Base-by-base conservation (phyloP, 306 rosid species). In the Cucumis melo region DNA sequence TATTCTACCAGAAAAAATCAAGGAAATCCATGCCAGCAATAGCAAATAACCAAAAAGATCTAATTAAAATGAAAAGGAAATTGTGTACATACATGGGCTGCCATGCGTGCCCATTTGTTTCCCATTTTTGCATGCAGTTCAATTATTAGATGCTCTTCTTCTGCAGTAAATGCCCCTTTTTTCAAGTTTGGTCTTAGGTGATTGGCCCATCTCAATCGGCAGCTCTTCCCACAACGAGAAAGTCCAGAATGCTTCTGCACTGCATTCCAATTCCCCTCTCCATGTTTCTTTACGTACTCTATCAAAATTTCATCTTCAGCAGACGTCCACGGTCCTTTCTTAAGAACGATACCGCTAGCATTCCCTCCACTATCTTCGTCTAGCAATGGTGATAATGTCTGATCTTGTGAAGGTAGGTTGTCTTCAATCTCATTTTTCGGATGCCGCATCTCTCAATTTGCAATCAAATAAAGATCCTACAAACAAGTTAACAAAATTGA, bases 231-330 rank as follows among this genome's bases (percentile, higher is more conserved):
- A 4, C 99, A 95, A 16, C 99, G 99, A 46, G 77, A 84, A 67
- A 95, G 85, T 60, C 92, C 98, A 46, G 98, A 87, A 81, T 92
- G 86, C 93, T 88, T 95, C 88, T 95, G 99, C 77, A 95, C 91
- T n/a, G 96, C 93, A 86, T 92, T 95, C 99, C 99, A 95, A 83
- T 95, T 95, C 74, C 99, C 99, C 83, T 95, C 99, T 57, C 99
- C 99, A 50, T 95, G 88, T 83, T 89, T 86, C 75, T 86, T 88
- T 78, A 95, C 99, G 82, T 92, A 95, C n/a, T 92, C 92, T 75
- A 87, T 84, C 89, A 95, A 86, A 78, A 95, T 87, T 44, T 88
- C 88, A 82, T 95, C 99, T 84, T 95, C 99, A 56, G 85, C 77
- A 19, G 98, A 76, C 55, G 99, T 95, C 99, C 99, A 95, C 5